These are phyloP conservation scores for Talaromyces piceae DNA, from an alignment of 2,329 filamentous ascomycete genomes.

Conservation along the genomic window DNA sequence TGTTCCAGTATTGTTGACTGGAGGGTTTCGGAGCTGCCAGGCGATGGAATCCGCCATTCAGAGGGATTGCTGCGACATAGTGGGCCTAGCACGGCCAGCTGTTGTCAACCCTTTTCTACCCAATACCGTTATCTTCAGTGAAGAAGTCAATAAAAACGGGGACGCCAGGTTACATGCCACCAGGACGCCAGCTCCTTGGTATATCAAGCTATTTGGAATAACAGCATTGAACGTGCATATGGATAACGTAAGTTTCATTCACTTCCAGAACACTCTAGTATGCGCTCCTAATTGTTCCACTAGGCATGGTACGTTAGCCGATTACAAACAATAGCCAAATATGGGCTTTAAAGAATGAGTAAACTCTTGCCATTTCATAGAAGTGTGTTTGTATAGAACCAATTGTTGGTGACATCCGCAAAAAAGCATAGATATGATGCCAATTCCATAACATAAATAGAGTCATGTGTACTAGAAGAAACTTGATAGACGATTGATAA, in stretches of 20 bases:
- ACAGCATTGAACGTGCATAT: background rate
- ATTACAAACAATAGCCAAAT: background rate
- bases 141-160: background rate
- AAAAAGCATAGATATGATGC: no score
- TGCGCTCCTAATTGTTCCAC: background rate
- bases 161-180: background rate
- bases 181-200: background rate
- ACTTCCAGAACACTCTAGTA: background rate
- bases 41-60: background rate
- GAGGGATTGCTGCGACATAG: conserved; percentile 1
- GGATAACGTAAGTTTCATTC: background rate
- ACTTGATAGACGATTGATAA: no score
- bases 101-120: conserved; percentile 5
- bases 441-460: background rate
- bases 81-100: conserved; percentile 1
- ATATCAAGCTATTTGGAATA: background rate
- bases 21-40: conserved; percentile 1
- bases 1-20: background rate
- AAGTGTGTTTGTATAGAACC: background rate
- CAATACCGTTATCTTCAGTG: background rate
- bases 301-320: background rate
- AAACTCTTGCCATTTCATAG: background rate
- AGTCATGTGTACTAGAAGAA: no score
- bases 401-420: no score
- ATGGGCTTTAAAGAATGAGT: background rate